Base-by-base conservation (phyloP, 495 filamentous ascomycete genomes). In the Aspergillus coremiiformis region DNA sequence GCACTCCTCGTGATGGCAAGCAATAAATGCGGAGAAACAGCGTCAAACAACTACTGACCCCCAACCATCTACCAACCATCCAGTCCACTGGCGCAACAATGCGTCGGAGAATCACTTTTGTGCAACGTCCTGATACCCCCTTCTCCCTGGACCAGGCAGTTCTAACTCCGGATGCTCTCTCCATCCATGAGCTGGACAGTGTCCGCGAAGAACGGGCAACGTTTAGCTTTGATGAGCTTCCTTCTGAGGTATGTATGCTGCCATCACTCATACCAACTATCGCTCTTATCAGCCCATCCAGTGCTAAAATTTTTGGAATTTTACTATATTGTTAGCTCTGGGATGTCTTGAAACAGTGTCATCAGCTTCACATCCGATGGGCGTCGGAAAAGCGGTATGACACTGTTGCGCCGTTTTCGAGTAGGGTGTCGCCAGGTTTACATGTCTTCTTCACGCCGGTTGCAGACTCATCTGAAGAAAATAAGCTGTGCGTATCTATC, bases 341-440 rank as follows among this genome's bases (percentile, higher is more conserved):
- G 56, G 55, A 73, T 14, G 68, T 85, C n/a, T 66, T 96, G n/a
- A 69, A 78, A 20, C 72, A 79, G 56, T 78, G 75, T 37, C 83
- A 85, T 56, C 85, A 89, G 63, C 69, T 96, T 27, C 87, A 91
- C 66, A 74, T 97, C 47, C 78, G 88, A 62, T 96, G 90, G 87
- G 78, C 83, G 14, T 82, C 79, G 20, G 68, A 78, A 5, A 55
- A 53, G 5, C 55, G 76, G 2, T 88, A 84, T 59, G 65, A 76
- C 27, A 63, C 79, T 1, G 58, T 84, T 24, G 68, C 83, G 41
- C 92, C 93, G 22, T 86, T 92, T 61, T 66, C 78, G 24, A 85
- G 90, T 46, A 79, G 84, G 53, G 67, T 90, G 27, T 80, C 86
- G 5, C 83, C 90, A 2, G 93, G 93, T 20, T 72, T 97, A 9